These are phyloP conservation scores for Mortierella sp. DNA, from an alignment of 371 early-diverging fungal species.

Conservation along the genomic window DNA sequence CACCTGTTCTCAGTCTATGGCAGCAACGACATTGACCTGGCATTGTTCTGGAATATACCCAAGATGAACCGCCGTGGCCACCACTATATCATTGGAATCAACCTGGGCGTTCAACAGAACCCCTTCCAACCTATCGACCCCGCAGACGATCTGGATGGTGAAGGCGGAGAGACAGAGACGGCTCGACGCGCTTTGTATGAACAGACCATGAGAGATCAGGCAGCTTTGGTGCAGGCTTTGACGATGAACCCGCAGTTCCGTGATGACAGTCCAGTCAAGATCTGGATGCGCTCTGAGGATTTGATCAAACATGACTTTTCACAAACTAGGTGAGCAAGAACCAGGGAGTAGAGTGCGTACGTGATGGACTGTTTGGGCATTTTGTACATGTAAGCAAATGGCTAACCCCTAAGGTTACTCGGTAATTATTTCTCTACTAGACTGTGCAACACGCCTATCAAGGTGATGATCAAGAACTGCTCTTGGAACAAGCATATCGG, in stretches of 20 bases:
- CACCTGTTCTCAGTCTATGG: slow-evolving; percentile 83
- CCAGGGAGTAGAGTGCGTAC: no score
- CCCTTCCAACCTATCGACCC: slow-evolving; percentile 66
- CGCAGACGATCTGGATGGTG: slow-evolving; percentile 32
- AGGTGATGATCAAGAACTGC: slow-evolving; percentile 67
- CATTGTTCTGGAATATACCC: slow-evolving; percentile 87
- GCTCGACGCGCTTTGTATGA: slow-evolving; percentile 74
- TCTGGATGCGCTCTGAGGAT: slow-evolving; percentile 64
- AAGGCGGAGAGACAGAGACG: slow-evolving; percentile 51
- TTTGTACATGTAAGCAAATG: neutral
- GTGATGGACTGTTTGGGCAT: no score
- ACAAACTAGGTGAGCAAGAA: slow-evolving; percentile 62
- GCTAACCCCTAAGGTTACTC: neutral
- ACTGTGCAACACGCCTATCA: slow-evolving; percentile 65
- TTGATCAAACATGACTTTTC: slow-evolving; percentile 64
- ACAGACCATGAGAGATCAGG: slow-evolving; percentile 75
- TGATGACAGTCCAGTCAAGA: slow-evolving; percentile 79
- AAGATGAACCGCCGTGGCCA: slow-evolving; percentile 76
- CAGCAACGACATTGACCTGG: slow-evolving; percentile 88
- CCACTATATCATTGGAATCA: slow-evolving; percentile 92
- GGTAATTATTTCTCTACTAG: slow-evolving; percentile 37
- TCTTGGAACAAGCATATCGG: slow-evolving; percentile 73
- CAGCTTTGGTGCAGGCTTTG: slow-evolving; percentile 71
- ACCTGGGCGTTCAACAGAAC: slow-evolving; percentile 83
- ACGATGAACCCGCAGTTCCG: slow-evolving; percentile 68